Evolutionary conservation across 306 rosid genomes (phyloP), one percentile per base, ranked within the genome.

Genomic region (Oemleria cerasiformis): DNA sequence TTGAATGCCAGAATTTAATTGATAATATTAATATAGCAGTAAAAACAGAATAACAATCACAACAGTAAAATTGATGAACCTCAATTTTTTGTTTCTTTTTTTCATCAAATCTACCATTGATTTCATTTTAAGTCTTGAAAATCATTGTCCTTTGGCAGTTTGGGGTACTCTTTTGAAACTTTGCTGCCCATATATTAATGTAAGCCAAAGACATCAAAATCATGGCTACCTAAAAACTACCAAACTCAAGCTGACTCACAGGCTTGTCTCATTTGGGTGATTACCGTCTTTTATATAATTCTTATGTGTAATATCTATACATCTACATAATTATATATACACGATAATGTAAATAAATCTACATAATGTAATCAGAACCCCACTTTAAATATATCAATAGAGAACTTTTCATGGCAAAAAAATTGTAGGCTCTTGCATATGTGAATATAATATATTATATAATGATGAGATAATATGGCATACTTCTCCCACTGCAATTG

Each of bases 401-500:
- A 48, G 12, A 67, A 42, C 48, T 19, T 21, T 45, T 68, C 42
- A 76, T 42, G 48, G 9, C 40, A 60, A 3, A 9, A 36, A 64
- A 61, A 25, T 21, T 40, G 39, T 15, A 38, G 23, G 45, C 15
- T 19, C 17, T 42, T 62, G 68, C 63, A 49, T 41, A 51, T 14
- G 36, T 36, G 48, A 68, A 45, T 13, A 63, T 49, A 15, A 49
- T 49, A 59, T 58, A 38, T 13, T 25, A 57, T 19, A 73, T 50
- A 69, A 51, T 65, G 65, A 66, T 50, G 62, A 51, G 65, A 61
- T 51, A 71, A 15, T 23, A 74, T 39, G 34, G 15, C 84, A 70
- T 87, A 94, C 99, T 83, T 95, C 99, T 88, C 99, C 97, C 59
- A 86, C 47, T 49, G 86, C 92, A 75, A 91, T 70, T 75, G 87